Evolutionary conservation across 2,329 filamentous ascomycete genomes (phyloP).

Genomic region (Pochonia chlamydosporia): DNA sequence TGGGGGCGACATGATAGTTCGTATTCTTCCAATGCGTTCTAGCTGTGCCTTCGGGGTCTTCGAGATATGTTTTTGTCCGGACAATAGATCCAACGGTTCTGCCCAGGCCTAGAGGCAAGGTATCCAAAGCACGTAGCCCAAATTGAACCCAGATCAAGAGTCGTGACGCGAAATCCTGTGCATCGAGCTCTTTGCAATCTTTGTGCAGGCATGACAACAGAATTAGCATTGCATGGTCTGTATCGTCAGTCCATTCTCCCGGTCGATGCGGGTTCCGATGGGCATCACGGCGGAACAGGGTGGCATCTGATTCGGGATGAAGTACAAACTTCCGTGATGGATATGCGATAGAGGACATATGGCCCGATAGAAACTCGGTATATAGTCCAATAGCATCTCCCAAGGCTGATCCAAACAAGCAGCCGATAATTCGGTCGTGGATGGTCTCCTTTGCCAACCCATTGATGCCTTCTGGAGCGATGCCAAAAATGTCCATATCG

Average conservation of each 20-base stretch:
- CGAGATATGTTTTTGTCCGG: conserved; percentile 28
- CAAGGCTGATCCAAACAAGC: conserved; percentile 44
- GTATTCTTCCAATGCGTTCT: conserved; percentile 34
- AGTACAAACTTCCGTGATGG: conserved; percentile 33
- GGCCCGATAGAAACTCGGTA: conserved; percentile 42
- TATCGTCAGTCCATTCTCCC: conserved; percentile 49
- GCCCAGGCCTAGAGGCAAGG: conserved; percentile 42
- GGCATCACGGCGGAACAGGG: conserved; percentile 35
- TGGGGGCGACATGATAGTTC: conserved; percentile 36
- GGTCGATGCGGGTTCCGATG: conserved; percentile 36
- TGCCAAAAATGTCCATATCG: neutral
- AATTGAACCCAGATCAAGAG: conserved; percentile 41
- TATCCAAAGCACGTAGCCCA: conserved; percentile 40
- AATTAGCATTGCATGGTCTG: conserved; percentile 45
- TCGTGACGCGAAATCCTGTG: conserved; percentile 36
- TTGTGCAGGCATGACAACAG: conserved; percentile 41
- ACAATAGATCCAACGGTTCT: conserved; percentile 40
- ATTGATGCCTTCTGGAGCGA: conserved; percentile 13
- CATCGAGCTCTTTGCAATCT: conserved; percentile 29
- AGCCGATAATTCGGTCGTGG: conserved; percentile 35
- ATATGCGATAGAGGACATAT: conserved; percentile 28
- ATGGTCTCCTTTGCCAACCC: conserved; percentile 16
- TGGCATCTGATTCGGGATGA: conserved; percentile 25
- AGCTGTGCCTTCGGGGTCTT: conserved; percentile 33
- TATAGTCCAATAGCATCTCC: conserved; percentile 50